Conservation (phyloP, 352 stramenopile species). For the Pythium rishiriense region DNA sequence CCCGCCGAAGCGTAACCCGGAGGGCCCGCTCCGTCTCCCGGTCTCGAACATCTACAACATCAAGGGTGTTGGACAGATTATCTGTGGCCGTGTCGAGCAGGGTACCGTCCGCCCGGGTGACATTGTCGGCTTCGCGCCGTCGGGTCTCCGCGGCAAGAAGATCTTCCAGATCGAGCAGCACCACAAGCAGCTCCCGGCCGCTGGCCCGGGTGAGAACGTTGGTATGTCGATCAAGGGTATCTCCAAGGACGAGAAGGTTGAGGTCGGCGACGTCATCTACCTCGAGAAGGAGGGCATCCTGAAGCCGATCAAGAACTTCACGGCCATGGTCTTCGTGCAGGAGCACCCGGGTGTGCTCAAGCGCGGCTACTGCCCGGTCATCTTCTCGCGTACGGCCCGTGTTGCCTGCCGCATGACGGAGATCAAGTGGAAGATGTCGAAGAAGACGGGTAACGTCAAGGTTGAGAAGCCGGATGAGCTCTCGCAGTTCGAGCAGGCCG, state of each 20-base stretch:
- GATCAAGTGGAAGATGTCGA: constrained; percentile 83
- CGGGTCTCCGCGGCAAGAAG: constrained; percentile 60
- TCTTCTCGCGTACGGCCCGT: constrained; percentile 83
- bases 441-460: constrained; percentile 83
- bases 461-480: constrained; percentile 75
- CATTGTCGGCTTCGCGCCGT: constrained; percentile 65
- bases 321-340: constrained; percentile 71
- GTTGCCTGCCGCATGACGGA: constrained; percentile 82
- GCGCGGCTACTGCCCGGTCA: constrained; percentile 67
- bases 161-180: constrained; percentile 83
- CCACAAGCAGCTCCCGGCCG: constrained; percentile 67
- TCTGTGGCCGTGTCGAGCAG: constrained; percentile 70
- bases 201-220: constrained; percentile 72
- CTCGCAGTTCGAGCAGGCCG: constrained; percentile 73
- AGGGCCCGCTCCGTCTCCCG: constrained; percentile 60
- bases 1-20: constrained; percentile 57
- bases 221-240: constrained; percentile 85
- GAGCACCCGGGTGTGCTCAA: constrained; percentile 81
- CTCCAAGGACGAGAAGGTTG: constrained; percentile 70
- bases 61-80: constrained; percentile 81
- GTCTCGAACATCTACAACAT: constrained; percentile 87
- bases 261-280: constrained; percentile 50
- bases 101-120: constrained; percentile 63
- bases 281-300: constrained; percentile 46
- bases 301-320: constrained; percentile 66